Percentiles rank a stretch among this genome's conserved stretches.
These are phyloP conservation scores for Capsella bursapastoris DNA, from an alignment of 345 rosid genomes.

Conservation along the genomic window DNA sequence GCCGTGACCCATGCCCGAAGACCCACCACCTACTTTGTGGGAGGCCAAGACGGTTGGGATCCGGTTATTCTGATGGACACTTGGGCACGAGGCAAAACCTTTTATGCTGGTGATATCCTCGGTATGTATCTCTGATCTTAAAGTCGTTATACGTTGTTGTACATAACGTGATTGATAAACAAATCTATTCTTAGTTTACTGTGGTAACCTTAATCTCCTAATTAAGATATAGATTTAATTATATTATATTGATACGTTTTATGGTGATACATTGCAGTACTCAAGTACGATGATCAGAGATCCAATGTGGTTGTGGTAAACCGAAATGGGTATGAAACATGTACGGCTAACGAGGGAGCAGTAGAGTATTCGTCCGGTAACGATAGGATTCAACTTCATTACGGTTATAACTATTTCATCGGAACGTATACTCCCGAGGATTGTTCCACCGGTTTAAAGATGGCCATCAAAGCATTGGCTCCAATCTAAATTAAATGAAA, in stretches of 20 bases:
- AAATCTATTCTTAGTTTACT: not conserved
- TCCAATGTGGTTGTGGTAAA: slow-evolving; percentile 26
- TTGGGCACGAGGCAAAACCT: slow-evolving; percentile 33
- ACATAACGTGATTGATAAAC: not conserved
- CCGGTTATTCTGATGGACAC: not conserved
- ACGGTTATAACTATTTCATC: slow-evolving; percentile 18
- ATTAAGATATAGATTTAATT: not conserved
- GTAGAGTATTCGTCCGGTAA: not conserved
- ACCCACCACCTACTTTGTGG: slow-evolving; percentile 18
- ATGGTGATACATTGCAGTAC: slow-evolving; percentile 1
- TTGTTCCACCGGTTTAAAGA: not conserved
- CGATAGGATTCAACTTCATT: slow-evolving; percentile 8
- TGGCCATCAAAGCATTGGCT: slow-evolving; percentile 9
- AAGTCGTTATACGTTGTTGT: not conserved
- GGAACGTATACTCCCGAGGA: slow-evolving; percentile 3
- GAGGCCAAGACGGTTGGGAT: slow-evolving; percentile 13
- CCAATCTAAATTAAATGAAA: slow-evolving; percentile 1
- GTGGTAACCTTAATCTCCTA: not conserved
- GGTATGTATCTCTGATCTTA: slow-evolving; percentile 19
- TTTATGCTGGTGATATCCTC: slow-evolving; percentile 36
- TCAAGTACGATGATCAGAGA: slow-evolving; percentile 3
- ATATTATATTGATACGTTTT: not conserved
- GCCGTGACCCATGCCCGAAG: slow-evolving; percentile 6
- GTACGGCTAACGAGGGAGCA: slow-evolving; percentile 7
- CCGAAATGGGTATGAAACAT: slow-evolving; percentile 5